Evolutionary conservation across 1,139 yeast species (phyloP), one percentile per base, ranked within the genome.

Genomic region (Sugiyamaella paludigena): DNA sequence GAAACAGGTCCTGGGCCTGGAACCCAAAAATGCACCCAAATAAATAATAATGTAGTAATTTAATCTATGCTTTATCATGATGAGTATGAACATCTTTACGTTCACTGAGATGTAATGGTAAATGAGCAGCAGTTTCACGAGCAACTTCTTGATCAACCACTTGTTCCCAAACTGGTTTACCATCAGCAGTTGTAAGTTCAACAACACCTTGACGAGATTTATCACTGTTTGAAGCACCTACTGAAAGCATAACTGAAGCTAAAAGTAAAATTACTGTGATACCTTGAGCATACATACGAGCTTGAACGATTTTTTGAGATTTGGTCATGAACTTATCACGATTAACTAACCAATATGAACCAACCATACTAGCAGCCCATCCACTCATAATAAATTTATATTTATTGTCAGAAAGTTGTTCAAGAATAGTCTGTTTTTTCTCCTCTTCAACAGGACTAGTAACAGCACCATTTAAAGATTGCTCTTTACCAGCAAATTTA

Each of bases 201-300:
- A 31, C 42, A 11, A 10, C 36, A 11, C 30, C 37, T 11, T 35
- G 36, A 29, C 45, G 45, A n/a, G 45, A 29, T 12, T 42, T 42
- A 36, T 27, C 33, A 15, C 28, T 11, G 30, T 26, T 31, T 5
- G 48, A 16, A 16, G 16, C 33, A 11, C 53, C 46, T 3, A 62
- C 66, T 13, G 67, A 59, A 40, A 67, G 49, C 37, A 64, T 55
- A 56, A 68, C 68, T 8, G 70, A 59, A 11, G 62, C 68, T 28
- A 68, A 55, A 36, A 68, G 58, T 56, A 68, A 56, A 13, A 62
- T 64, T 56, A 65, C 75, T 59, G 71, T 78, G 51, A 87, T 71
- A 54, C 86, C 89, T 69, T 88, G 96, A 7, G 96, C 96, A 66
- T 87, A 87, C 83, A 88, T 88, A 78, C 96, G 84, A 28, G 96